Base-by-base conservation (phyloP, 805 yeast species). In the Dipodascus albidus region DNA sequence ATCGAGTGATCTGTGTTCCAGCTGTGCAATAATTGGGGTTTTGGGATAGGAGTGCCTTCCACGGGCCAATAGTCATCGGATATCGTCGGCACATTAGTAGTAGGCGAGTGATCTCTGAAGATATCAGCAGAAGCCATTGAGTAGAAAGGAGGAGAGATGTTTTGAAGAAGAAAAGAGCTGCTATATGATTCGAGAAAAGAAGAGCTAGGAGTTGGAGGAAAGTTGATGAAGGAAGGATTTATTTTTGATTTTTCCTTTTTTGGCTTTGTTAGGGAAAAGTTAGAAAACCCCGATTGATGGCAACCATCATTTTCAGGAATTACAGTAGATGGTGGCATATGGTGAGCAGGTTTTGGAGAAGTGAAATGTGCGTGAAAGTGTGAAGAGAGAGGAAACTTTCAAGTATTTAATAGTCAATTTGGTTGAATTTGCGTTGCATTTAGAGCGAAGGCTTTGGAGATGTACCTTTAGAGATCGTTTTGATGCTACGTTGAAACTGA, bases 1-100 rank as follows among this genome's bases (percentile, higher is more conserved):
- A 90, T 82, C 1, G 95, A 83, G 59, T 79, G 81, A 1, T 76
- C 69, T 57, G 81, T 82, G 23, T 78, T 75, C 98, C 98, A 91
- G 61, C 78, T 74, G 65, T 91, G 96, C 1, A 83, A 66, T 33
- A 78, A 62, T 11, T 41, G 54, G 8, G 61, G 58, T 0, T 48
- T 49, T 17, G 23, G 33, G 8, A 41, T 50, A 17, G 50, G 50
- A 42, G 47, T 27, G 24, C 54, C 54, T 14, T 41, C 22, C 15
- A 42, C 21, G 1, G 53, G 49, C 20, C 53, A 35, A 8, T 50
- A 52, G 23, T 52, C 54, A 33, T 48, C 53, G 1, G 49, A 27
- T 2, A 42, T 53, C 1, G 54, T 48, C 2, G 54, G 51, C 2
- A 47, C 23, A 4, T 49, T 24, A 11, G 53, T 48, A 2, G 53